Evolutionary conservation across 2,329 filamentous ascomycete genomes (phyloP).

Genomic region (Cercospora sp.): DNA sequence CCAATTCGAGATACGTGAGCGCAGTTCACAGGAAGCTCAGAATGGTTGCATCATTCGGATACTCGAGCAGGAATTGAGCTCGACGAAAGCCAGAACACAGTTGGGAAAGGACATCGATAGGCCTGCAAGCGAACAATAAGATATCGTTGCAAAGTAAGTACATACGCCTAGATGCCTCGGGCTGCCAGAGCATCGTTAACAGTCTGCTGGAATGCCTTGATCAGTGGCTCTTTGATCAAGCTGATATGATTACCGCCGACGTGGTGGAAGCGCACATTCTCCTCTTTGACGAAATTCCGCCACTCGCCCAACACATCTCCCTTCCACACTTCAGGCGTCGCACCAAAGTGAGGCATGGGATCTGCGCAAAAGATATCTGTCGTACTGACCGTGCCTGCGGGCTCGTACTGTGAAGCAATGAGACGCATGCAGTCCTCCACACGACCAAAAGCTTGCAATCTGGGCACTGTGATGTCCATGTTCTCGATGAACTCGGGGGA

Average conservation of each 20-base stretch:
- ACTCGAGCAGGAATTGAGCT: background rate
- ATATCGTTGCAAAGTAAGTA: background rate
- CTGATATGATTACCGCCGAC: slow-evolving; percentile 26
- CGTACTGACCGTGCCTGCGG: slow-evolving; percentile 18
- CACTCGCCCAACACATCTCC: slow-evolving; percentile 25
- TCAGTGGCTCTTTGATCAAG: slow-evolving; percentile 22
- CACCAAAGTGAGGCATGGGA: slow-evolving; percentile 28
- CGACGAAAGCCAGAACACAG: background rate
- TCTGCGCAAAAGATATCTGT: slow-evolving; percentile 27
- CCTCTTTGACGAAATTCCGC: slow-evolving; percentile 16
- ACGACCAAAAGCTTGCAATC: slow-evolving; percentile 25
- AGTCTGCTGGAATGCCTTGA: slow-evolving; percentile 19
- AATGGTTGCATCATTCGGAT: background rate
- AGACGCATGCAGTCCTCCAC: slow-evolving; percentile 28
- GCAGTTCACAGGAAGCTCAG: background rate
- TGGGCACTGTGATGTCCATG: slow-evolving; percentile 27
- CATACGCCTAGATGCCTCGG: slow-evolving; percentile 12
- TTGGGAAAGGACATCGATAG: background rate
- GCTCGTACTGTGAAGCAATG: slow-evolving; percentile 25
- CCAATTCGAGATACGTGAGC: background rate
- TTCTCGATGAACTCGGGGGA: slow-evolving; percentile 29
- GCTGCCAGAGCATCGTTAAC: slow-evolving; percentile 22
- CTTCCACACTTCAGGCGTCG: slow-evolving; percentile 22
- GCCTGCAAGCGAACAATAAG: background rate
- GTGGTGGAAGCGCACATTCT: slow-evolving; percentile 24